A percentile compares a stretch with the other conserved stretches of the same genome.
Conservation (phyloP, 192 early-diverging fungal genomes). For the Rhizophagus clarus region DNA sequence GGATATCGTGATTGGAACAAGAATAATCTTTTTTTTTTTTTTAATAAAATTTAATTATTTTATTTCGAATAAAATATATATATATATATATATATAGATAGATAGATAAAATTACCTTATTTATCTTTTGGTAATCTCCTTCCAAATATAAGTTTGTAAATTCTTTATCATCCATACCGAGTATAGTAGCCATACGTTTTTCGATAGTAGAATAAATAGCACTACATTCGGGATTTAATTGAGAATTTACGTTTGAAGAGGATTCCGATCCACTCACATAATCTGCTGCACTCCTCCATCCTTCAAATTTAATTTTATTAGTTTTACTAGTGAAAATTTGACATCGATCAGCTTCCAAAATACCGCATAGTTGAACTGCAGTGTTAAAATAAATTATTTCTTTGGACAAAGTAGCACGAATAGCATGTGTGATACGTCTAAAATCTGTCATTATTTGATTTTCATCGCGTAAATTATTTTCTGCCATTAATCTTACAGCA, state of each 20-base stretch:
- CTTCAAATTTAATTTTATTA: no score
- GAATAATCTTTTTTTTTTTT: background rate
- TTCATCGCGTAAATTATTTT: constrained; percentile 11
- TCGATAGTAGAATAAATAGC: background rate
- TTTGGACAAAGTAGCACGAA: constrained; percentile 17
- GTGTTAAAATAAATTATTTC: constrained; percentile 21
- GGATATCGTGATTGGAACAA: constrained; percentile 14
- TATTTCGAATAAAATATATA: no score
- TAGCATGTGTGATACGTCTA: constrained; percentile 20
- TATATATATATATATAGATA: background rate
- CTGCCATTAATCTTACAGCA: background rate
- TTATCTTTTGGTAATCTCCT: background rate
- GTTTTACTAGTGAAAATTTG: constrained; percentile 17
- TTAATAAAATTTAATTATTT: no score
- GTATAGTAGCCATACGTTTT: background rate
- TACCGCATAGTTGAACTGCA: constrained; percentile 7
- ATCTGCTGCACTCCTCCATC: constrained; percentile 12
- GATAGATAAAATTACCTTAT: background rate
- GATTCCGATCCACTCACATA: background rate
- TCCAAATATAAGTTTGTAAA: constrained; percentile 3
- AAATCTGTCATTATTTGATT: constrained; percentile 15
- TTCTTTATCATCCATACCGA: background rate
- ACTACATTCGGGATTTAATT: constrained; percentile 11
- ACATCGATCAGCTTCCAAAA: constrained; percentile 14
- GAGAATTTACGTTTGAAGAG: background rate